Conservation (phyloP, 352 stramenopile species). For the Phytopythium cucurbitacearum region DNA sequence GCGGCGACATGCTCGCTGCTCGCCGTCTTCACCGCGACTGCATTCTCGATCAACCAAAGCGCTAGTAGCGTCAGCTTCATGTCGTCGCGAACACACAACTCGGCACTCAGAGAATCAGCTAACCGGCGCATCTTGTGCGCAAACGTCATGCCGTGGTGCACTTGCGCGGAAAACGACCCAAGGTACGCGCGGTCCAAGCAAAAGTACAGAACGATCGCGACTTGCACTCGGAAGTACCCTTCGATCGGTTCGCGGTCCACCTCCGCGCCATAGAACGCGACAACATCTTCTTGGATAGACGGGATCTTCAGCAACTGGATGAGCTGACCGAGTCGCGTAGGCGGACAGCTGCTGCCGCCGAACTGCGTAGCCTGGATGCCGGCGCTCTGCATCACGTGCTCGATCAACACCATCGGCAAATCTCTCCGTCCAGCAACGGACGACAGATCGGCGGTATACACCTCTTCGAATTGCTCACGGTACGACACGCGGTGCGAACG, state of each 20-base stretch:
- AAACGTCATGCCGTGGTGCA: constrained; percentile 46
- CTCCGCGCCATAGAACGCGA: constrained; percentile 59
- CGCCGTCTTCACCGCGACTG: constrained; percentile 58
- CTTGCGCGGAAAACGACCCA: constrained; percentile 38
- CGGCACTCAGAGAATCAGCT: constrained; percentile 63
- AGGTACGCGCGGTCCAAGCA: constrained; percentile 69
- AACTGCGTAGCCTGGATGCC: constrained; percentile 25
- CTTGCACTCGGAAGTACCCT: constrained; percentile 68
- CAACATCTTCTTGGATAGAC: constrained; percentile 49
- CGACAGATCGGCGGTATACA: constrained; percentile 50
- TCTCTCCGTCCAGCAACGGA: constrained; percentile 41
- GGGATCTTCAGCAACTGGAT: constrained; percentile 44
- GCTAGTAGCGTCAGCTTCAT: constrained; percentile 80
- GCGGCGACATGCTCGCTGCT: constrained; percentile 52
- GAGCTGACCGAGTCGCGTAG: constrained; percentile 44
- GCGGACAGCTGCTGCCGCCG: constrained; percentile 38
- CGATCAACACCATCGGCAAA: constrained; percentile 54
- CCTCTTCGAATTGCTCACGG: constrained; percentile 64
- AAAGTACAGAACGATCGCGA: constrained; percentile 78
- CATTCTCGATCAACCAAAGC: constrained; percentile 80
- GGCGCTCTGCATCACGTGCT: constrained; percentile 74
- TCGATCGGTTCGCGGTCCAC: constrained; percentile 66
- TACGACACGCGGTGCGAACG: constrained; percentile 44
- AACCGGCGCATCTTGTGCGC: constrained; percentile 58
- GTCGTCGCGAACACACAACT: constrained; percentile 72